Evolutionary conservation across 495 filamentous ascomycete species (phyloP).

Genomic region (Venustampulla echinocandica): DNA sequence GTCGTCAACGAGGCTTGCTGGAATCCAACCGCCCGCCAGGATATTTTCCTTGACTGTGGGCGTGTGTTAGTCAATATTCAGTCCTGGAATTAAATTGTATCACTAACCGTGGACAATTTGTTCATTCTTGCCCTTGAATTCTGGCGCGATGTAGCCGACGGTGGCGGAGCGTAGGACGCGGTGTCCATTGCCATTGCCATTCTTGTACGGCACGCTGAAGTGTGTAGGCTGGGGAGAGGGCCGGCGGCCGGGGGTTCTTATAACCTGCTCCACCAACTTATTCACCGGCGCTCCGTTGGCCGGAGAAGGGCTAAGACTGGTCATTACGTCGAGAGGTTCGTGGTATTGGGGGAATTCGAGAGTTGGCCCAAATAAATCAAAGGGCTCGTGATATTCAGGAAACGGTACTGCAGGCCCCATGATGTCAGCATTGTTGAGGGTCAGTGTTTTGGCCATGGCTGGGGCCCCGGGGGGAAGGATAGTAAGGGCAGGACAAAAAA

Average conservation of each 20-base stretch:
- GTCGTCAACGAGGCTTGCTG: slow-evolving; percentile 66
- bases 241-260: slow-evolving; percentile 48
- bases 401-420: slow-evolving; percentile 14
- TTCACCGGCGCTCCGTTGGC: slow-evolving; percentile 8
- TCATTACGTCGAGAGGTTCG: slow-evolving; percentile 9
- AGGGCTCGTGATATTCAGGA: slow-evolving; percentile 10
- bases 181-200: slow-evolving; percentile 41
- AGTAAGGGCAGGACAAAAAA: too few relatives aligned
- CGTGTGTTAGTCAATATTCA: slow-evolving; percentile 10
- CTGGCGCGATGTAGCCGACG: slow-evolving; percentile 91
- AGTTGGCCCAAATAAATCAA: not conserved
- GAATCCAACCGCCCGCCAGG: slow-evolving; percentile 60
- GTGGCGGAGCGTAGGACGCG: slow-evolving; percentile 76
- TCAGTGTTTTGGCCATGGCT: slow-evolving; percentile 12
- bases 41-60: slow-evolving; percentile 19
- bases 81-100: not conserved
- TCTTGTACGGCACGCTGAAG: slow-evolving; percentile 60
- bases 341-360: slow-evolving; percentile 1
- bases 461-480: too few relatives aligned
- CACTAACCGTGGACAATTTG: slow-evolving; percentile 82
- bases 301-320: too few relatives aligned
- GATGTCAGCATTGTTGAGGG: slow-evolving; percentile 18
- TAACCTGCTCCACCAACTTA: slow-evolving; percentile 44
- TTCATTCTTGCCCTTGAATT: slow-evolving; percentile 86
- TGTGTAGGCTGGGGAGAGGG: slow-evolving; percentile 92